Conservation (phyloP, 164 flowering plant species). For the Chimonanthus praecox region DNA sequence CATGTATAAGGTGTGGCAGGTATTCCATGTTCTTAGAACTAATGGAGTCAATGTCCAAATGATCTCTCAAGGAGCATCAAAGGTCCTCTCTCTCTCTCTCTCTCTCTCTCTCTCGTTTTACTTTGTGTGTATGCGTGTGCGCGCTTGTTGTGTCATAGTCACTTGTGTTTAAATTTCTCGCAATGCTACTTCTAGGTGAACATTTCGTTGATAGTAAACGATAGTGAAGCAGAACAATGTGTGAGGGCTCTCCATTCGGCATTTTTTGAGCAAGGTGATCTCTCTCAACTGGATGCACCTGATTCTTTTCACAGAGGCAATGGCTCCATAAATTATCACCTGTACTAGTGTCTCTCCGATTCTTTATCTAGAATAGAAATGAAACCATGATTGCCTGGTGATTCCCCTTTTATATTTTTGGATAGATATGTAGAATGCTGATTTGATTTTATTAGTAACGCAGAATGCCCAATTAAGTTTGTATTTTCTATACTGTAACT, state of each 20-base stretch:
- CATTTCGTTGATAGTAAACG: conserved; percentile 76
- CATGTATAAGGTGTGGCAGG: conserved; percentile 36
- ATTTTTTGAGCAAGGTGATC: conserved; percentile 48
- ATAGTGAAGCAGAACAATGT: conserved; percentile 69
- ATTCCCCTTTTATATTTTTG: not conserved
- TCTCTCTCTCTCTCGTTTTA: not conserved
- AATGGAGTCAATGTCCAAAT: conserved; percentile 89
- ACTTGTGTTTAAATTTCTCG: no score
- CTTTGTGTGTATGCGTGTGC: no score
- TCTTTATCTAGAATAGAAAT: not conserved
- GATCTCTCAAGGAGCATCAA: conserved; percentile 99
- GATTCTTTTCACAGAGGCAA: not conserved
- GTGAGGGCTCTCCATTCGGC: conserved; percentile 64
- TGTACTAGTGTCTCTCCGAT: not conserved
- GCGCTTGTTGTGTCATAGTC: no score
- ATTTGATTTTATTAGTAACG: not conserved
- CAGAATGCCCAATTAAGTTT: not conserved
- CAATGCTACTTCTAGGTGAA: conserved; percentile 45
- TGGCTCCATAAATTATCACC: not conserved
- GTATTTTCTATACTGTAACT: not conserved
- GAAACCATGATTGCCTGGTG: not conserved
- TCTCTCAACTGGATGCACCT: conserved; percentile 21
- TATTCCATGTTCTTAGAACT: conserved; percentile 55
- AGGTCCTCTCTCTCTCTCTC: conserved; percentile 40
- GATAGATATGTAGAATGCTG: not conserved